Evolutionary conservation across 2,329 filamentous ascomycete genomes (phyloP).

Genomic region (Amauroascus niger): DNA sequence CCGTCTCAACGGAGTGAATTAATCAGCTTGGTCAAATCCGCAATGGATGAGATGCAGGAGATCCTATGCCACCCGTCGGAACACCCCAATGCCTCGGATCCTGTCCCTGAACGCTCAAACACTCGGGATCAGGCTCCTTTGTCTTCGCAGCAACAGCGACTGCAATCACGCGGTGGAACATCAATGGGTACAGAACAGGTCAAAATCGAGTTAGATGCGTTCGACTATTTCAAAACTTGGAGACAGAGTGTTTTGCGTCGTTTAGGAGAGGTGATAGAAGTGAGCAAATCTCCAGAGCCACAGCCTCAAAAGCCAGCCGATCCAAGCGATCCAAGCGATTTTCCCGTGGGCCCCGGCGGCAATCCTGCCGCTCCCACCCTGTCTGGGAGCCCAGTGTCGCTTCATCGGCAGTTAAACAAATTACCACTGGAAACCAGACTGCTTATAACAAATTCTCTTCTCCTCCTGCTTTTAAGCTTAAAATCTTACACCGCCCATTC

Average conservation of each 20-base stretch:
- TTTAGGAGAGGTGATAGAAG: slow-evolving; percentile 58
- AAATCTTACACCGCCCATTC: slow-evolving; percentile 69
- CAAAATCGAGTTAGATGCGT: slow-evolving; percentile 54
- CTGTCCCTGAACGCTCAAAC: not conserved
- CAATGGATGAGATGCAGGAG: slow-evolving; percentile 12
- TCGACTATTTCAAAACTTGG: slow-evolving; percentile 74
- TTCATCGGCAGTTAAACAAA: slow-evolving; percentile 38
- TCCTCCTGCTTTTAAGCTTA: slow-evolving; percentile 64
- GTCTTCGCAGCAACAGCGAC: not conserved
- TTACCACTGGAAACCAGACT: slow-evolving; percentile 41
- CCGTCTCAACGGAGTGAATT: slow-evolving; percentile 9
- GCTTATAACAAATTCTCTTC: slow-evolving; percentile 60
- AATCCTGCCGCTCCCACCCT: not conserved
- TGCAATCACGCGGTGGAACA: not conserved
- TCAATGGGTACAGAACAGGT: slow-evolving; percentile 21
- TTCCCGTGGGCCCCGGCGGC: not conserved
- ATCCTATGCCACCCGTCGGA: slow-evolving; percentile 11
- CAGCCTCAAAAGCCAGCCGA: not conserved
- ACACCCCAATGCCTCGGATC: not conserved
- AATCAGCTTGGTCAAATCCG: slow-evolving; percentile 5
- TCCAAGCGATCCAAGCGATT: not conserved
- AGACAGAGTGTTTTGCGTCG: slow-evolving; percentile 59
- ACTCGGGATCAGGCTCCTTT: not conserved
- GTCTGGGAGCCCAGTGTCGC: not conserved
- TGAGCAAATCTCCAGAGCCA: not conserved